Base-by-base conservation (phyloP, 2,329 filamentous ascomycete species). In the Phaeomoniella chlamydospora region DNA sequence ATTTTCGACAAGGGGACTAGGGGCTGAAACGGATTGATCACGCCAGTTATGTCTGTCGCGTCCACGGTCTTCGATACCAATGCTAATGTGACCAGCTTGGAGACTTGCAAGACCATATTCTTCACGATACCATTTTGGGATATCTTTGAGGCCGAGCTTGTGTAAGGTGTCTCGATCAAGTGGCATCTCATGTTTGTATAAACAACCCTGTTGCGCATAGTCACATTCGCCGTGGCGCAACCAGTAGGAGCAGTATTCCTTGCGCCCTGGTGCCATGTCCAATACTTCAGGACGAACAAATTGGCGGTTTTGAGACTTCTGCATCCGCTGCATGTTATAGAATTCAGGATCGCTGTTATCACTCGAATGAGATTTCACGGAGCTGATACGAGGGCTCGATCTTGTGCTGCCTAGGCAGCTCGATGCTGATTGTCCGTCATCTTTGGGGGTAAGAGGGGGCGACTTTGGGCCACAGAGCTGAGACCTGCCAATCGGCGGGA, bases 131-230 rank as follows among this genome's bases (percentile, higher is more conserved):
- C 74, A 77, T 5, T 55, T 53, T 5, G 74, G 73, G 12, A 67
- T 56, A 30, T 62, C 58, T 2, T 58, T 57, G 35, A 93, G 69
- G 0, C 87, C 87, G 2, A 93, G 66, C 4, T 68, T 64, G 31
- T 71, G 61, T 46, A 92, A 72, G 1, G 75, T 81, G 0, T 65
- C 61, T 35, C 65, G 65, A 43, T 86, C 75, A 16, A 62, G 56
- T 0, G 87, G 87, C 80, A 94, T 93, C 53, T 90, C 82, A 54
- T 94, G 87, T 60, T 86, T 88, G 64, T 77, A 94, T 44, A 78
- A 75, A 61, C 87, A 94, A 0, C 87, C 86, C 50, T 87, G 78
- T 53, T 92, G 83, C 3, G 72, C 77, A 54, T 84, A 94, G 42
- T 80, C 80, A 53, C 87, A 94, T 31, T 82, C 74, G 14, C 85